These are phyloP conservation scores for Triticum urartu DNA, from an alignment of 176 grass and related monocot species.

Conservation along the genomic window DNA sequence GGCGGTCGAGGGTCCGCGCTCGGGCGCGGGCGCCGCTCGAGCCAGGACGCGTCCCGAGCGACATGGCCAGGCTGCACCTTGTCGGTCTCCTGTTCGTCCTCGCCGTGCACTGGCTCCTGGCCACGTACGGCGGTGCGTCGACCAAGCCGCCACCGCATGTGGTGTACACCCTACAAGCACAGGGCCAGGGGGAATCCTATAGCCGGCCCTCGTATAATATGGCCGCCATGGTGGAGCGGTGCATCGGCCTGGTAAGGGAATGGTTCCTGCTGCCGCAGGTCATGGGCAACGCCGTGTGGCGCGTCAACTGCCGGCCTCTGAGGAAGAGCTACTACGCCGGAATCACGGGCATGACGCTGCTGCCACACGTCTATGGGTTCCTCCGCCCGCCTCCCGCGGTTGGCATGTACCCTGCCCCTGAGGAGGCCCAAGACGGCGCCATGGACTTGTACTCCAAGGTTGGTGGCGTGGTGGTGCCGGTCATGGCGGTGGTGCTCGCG, in stretches of 20 bases:
- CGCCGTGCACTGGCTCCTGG: too few relatives aligned
- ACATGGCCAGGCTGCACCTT: too few relatives aligned
- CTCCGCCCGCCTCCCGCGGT: conserved; percentile 24
- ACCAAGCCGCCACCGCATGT: too few relatives aligned
- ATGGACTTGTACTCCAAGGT: conserved; percentile 49
- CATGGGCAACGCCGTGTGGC: conserved; percentile 56
- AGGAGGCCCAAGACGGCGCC: not conserved
- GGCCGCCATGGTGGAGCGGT: conserved; percentile 30
- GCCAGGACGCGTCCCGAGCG: too few relatives aligned
- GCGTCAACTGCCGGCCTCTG: conserved; percentile 49
- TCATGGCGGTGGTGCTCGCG: conserved; percentile 16
- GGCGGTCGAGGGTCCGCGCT: too few relatives aligned
- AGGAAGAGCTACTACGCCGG: conserved; percentile 46
- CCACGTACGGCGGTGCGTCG: too few relatives aligned
- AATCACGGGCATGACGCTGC: conserved; percentile 44
- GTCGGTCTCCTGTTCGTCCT: too few relatives aligned
- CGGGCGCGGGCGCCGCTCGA: too few relatives aligned
- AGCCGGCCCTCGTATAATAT: too few relatives aligned
- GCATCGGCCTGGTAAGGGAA: conserved; percentile 43
- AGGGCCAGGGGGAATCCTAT: too few relatives aligned
- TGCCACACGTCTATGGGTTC: conserved; percentile 54
- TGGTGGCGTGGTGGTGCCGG: conserved; percentile 40
- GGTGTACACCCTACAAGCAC: too few relatives aligned
- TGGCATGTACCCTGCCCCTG: conserved; percentile 20
- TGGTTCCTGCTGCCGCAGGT: conserved; percentile 61